Conservation (phyloP, 306 rosid genomes). For the Albizia julibrissin region DNA sequence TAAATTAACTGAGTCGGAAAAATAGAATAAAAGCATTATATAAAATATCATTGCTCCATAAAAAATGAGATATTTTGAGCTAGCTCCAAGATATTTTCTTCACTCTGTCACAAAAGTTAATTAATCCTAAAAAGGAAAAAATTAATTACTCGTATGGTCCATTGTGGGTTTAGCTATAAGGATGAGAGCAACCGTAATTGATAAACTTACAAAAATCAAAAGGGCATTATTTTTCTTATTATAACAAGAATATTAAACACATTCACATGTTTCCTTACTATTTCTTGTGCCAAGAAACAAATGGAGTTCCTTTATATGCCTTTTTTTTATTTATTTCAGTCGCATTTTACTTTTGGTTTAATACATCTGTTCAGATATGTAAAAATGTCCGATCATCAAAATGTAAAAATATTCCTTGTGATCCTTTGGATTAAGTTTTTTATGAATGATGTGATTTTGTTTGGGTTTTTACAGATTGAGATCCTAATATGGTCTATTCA, state of each 20-base stretch:
- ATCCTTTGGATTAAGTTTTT: no score
- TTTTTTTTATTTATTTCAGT: no score
- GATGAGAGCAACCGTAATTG: neutral
- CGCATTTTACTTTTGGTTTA: neutral
- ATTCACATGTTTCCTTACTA: neutral
- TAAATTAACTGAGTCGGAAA: neutral
- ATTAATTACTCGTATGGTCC: neutral
- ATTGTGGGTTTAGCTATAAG: neutral
- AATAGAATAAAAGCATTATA: neutral
- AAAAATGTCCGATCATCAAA: neutral
- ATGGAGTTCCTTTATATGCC: neutral
- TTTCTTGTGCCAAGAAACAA: neutral
- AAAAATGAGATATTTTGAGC: neutral
- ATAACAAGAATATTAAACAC: neutral
- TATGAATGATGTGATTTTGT: no score
- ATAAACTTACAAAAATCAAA: neutral
- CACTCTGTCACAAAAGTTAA: neutral
- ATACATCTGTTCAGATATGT: neutral
- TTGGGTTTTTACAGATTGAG: no score
- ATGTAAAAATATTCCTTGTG: neutral
- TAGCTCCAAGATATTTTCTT: neutral
- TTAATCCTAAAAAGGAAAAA: neutral
- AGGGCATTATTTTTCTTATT: neutral
- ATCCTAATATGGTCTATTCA: no score
- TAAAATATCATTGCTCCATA: no score